Evolutionary conservation across 805 yeast species (phyloP).

Genomic region (Candida coquimbonensis): DNA sequence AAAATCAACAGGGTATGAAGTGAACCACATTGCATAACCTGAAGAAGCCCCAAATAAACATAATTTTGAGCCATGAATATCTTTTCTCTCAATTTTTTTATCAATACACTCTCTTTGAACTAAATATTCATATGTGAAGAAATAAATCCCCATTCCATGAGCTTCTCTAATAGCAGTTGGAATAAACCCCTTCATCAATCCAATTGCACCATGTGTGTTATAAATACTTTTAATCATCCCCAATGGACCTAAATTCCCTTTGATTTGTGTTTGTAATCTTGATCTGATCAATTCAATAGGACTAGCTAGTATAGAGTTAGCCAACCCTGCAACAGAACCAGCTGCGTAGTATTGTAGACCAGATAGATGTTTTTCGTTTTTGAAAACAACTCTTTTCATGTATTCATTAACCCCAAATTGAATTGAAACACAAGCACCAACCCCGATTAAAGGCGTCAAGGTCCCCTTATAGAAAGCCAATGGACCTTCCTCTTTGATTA

Average conservation of each 20-base stretch:
- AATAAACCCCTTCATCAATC: conserved; percentile 70
- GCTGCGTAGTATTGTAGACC: conserved; percentile 67
- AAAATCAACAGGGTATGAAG: conserved; percentile 84
- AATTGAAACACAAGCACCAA: conserved; percentile 96
- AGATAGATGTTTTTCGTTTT: conserved; percentile 35
- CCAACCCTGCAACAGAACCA: conserved; percentile 90
- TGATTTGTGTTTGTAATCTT: conserved; percentile 82
- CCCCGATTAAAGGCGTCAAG: conserved; percentile 85
- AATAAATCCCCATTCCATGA: conserved; percentile 84
- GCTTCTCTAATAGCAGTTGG: conserved; percentile 85
- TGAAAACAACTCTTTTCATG: conserved; percentile 73
- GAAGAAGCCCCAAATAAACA: conserved; percentile 87
- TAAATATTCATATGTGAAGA: conserved; percentile 84
- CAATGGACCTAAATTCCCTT: conserved; percentile 62
- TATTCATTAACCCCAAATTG: conserved; percentile 94
- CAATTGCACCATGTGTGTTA: conserved; percentile 44
- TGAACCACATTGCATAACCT: conserved; percentile 83
- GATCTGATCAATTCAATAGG: conserved; percentile 96
- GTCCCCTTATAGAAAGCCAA: conserved; percentile 91
- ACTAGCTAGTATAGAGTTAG: conserved; percentile 81
- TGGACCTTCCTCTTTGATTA: conserved; percentile 75
- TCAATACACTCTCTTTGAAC: conserved; percentile 56
- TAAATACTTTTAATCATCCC: conserved; percentile 60
- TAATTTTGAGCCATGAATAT: conserved; percentile 81
- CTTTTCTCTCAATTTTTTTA: conserved; percentile 46